Evolutionary conservation across 2,329 filamentous ascomycete genomes (phyloP).

Genomic region (Phaeoacremonium minimum): DNA sequence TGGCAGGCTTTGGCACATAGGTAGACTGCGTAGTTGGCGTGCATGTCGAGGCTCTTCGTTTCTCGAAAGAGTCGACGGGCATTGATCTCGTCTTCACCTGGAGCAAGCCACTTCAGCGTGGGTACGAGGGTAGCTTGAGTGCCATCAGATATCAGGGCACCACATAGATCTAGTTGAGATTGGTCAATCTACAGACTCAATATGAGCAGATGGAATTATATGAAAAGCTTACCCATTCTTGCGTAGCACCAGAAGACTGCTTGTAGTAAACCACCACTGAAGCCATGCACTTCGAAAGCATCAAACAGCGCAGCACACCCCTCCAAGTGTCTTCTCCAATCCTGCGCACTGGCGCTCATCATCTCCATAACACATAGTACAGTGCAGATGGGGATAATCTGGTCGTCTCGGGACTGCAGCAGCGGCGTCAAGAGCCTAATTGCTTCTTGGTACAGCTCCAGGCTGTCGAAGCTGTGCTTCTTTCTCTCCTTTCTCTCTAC

Average conservation of each 20-base stretch:
- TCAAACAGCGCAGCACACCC: constrained; percentile 53
- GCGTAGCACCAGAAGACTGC: constrained; percentile 57
- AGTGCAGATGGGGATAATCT: constrained; percentile 30
- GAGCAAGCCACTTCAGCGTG: constrained; percentile 41
- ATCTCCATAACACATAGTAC: constrained; percentile 36
- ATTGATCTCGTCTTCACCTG: constrained; percentile 27
- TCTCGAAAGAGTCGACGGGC: constrained; percentile 28
- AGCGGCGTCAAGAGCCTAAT: constrained; percentile 36
- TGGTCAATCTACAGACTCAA: neutral
- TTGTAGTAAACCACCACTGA: constrained; percentile 45
- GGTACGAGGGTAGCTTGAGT: constrained; percentile 47
- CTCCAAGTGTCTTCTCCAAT: constrained; percentile 53
- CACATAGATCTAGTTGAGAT: constrained; percentile 42
- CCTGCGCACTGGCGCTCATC: constrained; percentile 34
- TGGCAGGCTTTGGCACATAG: constrained; percentile 47
- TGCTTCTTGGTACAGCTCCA: constrained; percentile 51
- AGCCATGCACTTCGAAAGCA: constrained; percentile 47
- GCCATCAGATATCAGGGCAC: constrained; percentile 49
- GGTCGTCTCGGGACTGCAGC: constrained; percentile 23
- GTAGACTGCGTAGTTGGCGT: constrained; percentile 57
- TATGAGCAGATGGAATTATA: neutral
- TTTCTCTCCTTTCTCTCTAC: constrained; percentile 42
- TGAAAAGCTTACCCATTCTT: constrained; percentile 40
- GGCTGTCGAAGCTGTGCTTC: constrained; percentile 41
- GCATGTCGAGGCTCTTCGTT: constrained; percentile 40